A percentile compares a stretch with the other conserved stretches of the same genome.
These are phyloP conservation scores for Lipomyces yamanashiensis DNA, from an alignment of 805 yeast genomes.

Conservation along the genomic window DNA sequence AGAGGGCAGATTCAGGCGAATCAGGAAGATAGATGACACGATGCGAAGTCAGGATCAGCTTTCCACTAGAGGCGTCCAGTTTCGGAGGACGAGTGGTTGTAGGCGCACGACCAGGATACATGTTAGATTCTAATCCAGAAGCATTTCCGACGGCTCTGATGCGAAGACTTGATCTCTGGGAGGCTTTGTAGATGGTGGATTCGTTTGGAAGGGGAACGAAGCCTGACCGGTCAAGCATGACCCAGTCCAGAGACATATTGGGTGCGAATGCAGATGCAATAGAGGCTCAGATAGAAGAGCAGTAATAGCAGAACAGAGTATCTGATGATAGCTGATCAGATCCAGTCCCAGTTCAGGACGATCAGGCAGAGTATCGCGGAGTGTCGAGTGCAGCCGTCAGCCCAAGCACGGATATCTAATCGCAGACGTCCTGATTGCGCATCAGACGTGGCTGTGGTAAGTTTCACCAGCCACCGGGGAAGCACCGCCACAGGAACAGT, in stretches of 20 bases:
- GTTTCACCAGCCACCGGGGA: constrained; percentile 3
- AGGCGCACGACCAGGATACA: constrained; percentile 21
- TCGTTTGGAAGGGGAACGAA: constrained; percentile 37
- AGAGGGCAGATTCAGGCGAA: constrained; percentile 15
- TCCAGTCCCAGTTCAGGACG: too few relatives aligned
- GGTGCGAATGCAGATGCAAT: background rate
- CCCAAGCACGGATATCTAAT: too few relatives aligned
- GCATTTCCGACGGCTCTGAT: constrained; percentile 21
- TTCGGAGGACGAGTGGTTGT: constrained; percentile 11
- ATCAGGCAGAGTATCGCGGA: too few relatives aligned
- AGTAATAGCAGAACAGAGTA: background rate
- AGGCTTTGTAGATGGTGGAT: constrained; percentile 25
- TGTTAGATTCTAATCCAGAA: constrained; percentile 2
- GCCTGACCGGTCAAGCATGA: constrained; percentile 35
- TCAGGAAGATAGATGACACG: constrained; percentile 37
- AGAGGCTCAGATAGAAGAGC: background rate
- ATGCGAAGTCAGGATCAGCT: constrained; percentile 38
- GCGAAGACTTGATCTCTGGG: constrained; percentile 28
- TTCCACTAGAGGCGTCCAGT: constrained; percentile 31
- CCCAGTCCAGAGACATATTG: constrained; percentile 41
- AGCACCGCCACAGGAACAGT: constrained; percentile 2
- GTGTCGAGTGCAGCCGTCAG: too few relatives aligned
- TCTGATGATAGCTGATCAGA: background rate
- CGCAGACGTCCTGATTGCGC: background rate
- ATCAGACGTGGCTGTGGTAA: background rate